Percentiles rank a stretch among this genome's conserved stretches.
These are phyloP conservation scores for Raphanus hybrid DNA, from an alignment of 441 rosid species.

Conservation along the genomic window DNA sequence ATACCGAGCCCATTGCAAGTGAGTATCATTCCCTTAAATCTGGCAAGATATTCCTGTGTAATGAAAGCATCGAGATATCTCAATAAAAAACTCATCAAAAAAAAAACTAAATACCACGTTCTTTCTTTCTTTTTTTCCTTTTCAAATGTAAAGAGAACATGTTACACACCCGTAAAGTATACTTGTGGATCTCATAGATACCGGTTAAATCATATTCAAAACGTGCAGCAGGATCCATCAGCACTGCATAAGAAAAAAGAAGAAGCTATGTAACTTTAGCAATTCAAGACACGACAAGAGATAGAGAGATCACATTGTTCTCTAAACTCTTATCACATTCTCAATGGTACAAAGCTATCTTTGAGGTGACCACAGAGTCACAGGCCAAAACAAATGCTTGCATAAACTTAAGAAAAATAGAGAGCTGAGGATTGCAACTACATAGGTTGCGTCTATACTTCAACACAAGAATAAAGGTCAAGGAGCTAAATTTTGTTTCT, in stretches of 20 bases:
- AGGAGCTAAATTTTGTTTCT: background rate
- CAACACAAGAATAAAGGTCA: background rate
- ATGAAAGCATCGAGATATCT: conserved; percentile 22
- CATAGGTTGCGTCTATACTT: background rate
- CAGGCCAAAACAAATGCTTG: background rate
- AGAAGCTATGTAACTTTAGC: conserved; percentile 5
- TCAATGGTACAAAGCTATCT: background rate
- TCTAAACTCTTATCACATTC: background rate
- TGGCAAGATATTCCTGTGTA: conserved; percentile 76
- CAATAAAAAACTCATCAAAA: conserved; percentile 12
- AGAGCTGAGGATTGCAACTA: conserved; percentile 7
- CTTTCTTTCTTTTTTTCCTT: background rate
- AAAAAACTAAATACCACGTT: background rate
- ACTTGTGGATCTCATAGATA: conserved; percentile 74
- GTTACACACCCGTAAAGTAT: conserved; percentile 67
- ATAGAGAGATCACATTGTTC: background rate
- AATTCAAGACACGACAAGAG: background rate
- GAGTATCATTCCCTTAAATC: conserved; percentile 89
- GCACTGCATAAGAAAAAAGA: conserved; percentile 50
- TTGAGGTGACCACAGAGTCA: background rate
- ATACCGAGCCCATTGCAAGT: conserved; percentile 91
- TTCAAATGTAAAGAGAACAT: background rate
- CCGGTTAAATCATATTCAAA: conserved; percentile 77
- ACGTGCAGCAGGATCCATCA: conserved; percentile 75
- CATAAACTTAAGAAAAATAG: background rate